Conservation (phyloP, 2,329 filamentous ascomycete species). For the Alternaria alternata region DNA sequence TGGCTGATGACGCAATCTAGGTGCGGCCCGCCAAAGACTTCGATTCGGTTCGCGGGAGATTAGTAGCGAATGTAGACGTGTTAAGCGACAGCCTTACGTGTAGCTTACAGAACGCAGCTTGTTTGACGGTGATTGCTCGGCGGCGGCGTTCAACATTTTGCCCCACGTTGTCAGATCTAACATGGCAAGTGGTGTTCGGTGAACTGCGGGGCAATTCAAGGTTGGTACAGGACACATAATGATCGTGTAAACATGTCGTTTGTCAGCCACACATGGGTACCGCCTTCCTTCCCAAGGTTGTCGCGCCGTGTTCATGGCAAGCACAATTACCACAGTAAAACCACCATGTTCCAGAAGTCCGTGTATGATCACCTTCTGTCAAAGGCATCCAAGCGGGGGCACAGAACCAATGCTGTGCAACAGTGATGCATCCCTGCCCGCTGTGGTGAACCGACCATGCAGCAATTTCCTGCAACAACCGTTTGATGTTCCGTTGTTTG, state of each 20-base stretch:
- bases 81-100: not conserved
- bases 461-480: not conserved
- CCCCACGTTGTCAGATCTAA: not conserved
- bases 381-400: not conserved
- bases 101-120: not conserved
- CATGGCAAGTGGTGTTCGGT: conserved; percentile 1
- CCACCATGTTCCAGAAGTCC: not conserved
- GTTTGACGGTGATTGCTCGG: not conserved
- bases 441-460: not conserved
- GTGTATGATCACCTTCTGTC: not conserved
- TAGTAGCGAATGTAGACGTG: not conserved
- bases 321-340: not conserved
- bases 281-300: not conserved
- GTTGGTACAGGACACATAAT: not conserved
- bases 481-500: conserved; percentile 1
- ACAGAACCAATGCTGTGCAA: not conserved
- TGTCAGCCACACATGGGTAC: not conserved
- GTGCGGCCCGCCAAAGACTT: not conserved
- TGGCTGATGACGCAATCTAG: conserved; percentile 11
- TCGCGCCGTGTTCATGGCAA: not conserved
- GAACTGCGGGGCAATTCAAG: conserved; percentile 1
- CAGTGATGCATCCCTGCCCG: not conserved
- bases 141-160: not conserved
- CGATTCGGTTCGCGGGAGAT: not conserved
- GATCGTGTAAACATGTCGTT: not conserved